Conservation (phyloP, 768 basidiomycete genomes). For the Tricholoma hemisulphureum region DNA sequence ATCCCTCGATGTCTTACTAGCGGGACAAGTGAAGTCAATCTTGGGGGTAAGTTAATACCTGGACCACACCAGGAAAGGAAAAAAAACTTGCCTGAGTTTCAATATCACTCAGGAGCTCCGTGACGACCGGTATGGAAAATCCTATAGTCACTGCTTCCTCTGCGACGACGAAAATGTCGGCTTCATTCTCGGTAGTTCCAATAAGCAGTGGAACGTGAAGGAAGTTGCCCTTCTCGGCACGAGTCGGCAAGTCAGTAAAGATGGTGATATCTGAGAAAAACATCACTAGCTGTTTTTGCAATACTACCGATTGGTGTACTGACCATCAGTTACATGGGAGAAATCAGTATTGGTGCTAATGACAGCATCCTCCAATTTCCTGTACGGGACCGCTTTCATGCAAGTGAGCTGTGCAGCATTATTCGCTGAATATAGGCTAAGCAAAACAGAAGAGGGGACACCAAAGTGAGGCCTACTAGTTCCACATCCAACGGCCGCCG, state of each 20-base stretch:
- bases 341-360: constrained; percentile 29
- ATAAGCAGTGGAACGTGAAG: constrained; percentile 18
- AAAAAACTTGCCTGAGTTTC: constrained; percentile 27
- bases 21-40: constrained; percentile 30
- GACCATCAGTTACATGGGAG: constrained; percentile 32
- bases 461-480: constrained; percentile 18
- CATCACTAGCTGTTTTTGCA: background rate
- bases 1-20: constrained; percentile 23
- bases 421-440: constrained; percentile 1
- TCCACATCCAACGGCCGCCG: constrained; percentile 32
- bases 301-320: constrained; percentile 3
- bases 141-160: constrained; percentile 26
- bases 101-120: constrained; percentile 28
- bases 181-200: constrained; percentile 35
- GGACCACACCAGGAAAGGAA: background rate
- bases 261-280: constrained; percentile 29
- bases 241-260: constrained; percentile 27
- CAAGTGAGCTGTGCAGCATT: constrained; percentile 33
- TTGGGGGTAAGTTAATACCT: background rate
- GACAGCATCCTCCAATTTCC: constrained; percentile 32
- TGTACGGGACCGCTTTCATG: constrained; percentile 33
- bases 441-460: background rate
- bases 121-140: constrained; percentile 27
- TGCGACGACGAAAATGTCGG: constrained; percentile 32
- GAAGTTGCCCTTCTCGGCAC: constrained; percentile 19